Conservation (phyloP, 495 filamentous ascomycete species). For the Aspergillus kassunensis region DNA sequence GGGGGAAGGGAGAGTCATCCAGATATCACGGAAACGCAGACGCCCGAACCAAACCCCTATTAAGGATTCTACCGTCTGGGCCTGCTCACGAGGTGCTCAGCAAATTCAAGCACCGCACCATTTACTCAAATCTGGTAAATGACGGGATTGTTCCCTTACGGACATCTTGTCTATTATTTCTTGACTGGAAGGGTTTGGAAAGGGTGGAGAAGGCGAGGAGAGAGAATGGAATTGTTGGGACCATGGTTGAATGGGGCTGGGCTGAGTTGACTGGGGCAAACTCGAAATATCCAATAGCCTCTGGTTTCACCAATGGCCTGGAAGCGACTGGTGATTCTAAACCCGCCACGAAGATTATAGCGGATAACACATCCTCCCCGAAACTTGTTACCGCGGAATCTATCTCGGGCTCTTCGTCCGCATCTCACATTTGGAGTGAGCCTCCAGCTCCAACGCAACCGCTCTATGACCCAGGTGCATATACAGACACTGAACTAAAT, state of each 20-base stretch:
- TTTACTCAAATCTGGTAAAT: slow-evolving; percentile 98
- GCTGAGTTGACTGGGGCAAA: slow-evolving; percentile 86
- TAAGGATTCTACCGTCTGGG: slow-evolving; percentile 87
- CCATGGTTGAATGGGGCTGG: slow-evolving; percentile 91
- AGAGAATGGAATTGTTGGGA: slow-evolving; percentile 87
- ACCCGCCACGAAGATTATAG: slow-evolving; percentile 20
- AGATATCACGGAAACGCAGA: slow-evolving; percentile 62
- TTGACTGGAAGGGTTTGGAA: slow-evolving; percentile 93
- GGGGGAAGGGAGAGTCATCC: slow-evolving; percentile 65
- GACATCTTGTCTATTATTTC: slow-evolving; percentile 92
- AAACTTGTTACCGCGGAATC: neutral
- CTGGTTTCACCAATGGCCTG: slow-evolving; percentile 23
- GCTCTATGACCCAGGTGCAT: slow-evolving; percentile 1
- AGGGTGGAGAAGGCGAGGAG: slow-evolving; percentile 91
- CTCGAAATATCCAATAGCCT: slow-evolving; percentile 47
- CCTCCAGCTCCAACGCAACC: slow-evolving; percentile 11
- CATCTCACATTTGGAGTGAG: slow-evolving; percentile 11
- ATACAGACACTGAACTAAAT: slow-evolving; percentile 5
- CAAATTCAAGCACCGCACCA: slow-evolving; percentile 84
- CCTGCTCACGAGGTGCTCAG: slow-evolving; percentile 84
- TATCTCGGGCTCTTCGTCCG: neutral
- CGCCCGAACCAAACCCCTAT: slow-evolving; percentile 79
- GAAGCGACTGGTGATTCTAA: slow-evolving; percentile 27
- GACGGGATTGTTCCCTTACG: slow-evolving; percentile 94
- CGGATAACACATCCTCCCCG: neutral